phyloP scores from a whole-genome alignment of 495 filamentous ascomycete species.

The Viridothelium virens region DNA sequence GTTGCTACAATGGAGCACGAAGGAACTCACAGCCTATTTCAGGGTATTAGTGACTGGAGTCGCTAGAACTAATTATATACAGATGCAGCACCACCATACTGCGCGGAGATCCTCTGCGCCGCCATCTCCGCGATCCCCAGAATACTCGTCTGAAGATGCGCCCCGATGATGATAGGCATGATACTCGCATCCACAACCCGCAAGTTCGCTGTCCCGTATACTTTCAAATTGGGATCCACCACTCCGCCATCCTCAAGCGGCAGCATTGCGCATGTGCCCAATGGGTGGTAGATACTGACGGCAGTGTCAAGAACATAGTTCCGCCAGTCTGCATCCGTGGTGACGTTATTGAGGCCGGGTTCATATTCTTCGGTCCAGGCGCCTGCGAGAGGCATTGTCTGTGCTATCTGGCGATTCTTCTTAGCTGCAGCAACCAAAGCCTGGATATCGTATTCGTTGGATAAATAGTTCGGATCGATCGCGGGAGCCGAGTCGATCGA shows the following conservation, averaged over 20 bases:
- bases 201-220: conserved; percentile 23
- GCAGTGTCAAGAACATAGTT: conserved; percentile 13
- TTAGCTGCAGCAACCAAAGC: conserved; percentile 15
- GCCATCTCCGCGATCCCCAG: conserved; percentile 26
- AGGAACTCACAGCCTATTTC: too few relatives aligned
- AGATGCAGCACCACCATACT: neutral
- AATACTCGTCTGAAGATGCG: conserved; percentile 19
- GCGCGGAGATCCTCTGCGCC: conserved; percentile 17
- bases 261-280: conserved; percentile 46
- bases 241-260: conserved; percentile 37
- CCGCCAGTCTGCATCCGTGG: conserved; percentile 18
- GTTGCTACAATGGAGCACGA: too few relatives aligned
- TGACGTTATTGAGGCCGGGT: conserved; percentile 16
- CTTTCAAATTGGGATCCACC: conserved; percentile 20
- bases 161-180: conserved; percentile 20
- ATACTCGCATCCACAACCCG: conserved; percentile 27
- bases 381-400: conserved; percentile 11
- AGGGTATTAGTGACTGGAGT: too few relatives aligned
- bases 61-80: too few relatives aligned
- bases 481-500: conserved; percentile 2
- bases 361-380: conserved; percentile 16
- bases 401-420: conserved; percentile 17
- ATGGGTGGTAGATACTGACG: conserved; percentile 36
- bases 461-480: conserved; percentile 20
- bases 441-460: conserved; percentile 19